phyloP scores from a whole-genome alignment of 1,139 yeast species.

The Zygosaccharomyces sapae region DNA sequence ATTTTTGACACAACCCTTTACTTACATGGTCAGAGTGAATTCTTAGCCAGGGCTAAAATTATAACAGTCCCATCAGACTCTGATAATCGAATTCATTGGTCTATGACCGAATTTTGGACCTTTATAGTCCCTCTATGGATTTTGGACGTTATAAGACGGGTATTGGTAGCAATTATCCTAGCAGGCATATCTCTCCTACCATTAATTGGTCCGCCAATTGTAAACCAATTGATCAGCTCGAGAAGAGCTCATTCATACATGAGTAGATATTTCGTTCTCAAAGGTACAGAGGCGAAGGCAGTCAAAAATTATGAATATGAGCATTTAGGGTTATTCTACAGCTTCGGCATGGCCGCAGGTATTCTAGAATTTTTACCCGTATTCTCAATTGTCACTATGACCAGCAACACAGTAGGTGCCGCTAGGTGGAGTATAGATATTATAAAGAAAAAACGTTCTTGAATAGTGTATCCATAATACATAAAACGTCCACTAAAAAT shows the following conservation, averaged over 20 bases:
- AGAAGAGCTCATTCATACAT: conserved; percentile 28
- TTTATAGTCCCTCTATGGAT: conserved; percentile 10
- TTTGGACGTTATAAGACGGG: conserved; percentile 7
- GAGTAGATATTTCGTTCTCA: conserved; percentile 20
- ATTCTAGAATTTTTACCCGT: conserved; percentile 33
- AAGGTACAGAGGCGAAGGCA: conserved; percentile 13
- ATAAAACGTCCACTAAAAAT: too few relatives aligned
- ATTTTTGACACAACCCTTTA: conserved; percentile 29
- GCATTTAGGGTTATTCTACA: conserved; percentile 27
- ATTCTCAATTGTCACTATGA: conserved; percentile 31
- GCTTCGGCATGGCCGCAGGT: conserved; percentile 35
- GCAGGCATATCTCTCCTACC: conserved; percentile 27
- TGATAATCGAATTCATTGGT: conserved; percentile 5
- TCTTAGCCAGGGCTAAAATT: conserved; percentile 21
- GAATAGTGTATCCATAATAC: not conserved
- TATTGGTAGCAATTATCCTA: conserved; percentile 10
- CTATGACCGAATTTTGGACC: conserved; percentile 15
- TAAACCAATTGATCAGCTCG: conserved; percentile 26
- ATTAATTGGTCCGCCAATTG: conserved; percentile 28
- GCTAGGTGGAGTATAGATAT: conserved; percentile 27
- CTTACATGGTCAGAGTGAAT: conserved; percentile 20
- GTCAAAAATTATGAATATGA: conserved; percentile 20
- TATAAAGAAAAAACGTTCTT: conserved; percentile 10
- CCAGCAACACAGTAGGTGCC: conserved; percentile 33
- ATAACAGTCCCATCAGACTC: conserved; percentile 7